These are phyloP conservation scores for Penicillium diatomitis DNA, from an alignment of 495 filamentous ascomycete species.

Conservation along the genomic window DNA sequence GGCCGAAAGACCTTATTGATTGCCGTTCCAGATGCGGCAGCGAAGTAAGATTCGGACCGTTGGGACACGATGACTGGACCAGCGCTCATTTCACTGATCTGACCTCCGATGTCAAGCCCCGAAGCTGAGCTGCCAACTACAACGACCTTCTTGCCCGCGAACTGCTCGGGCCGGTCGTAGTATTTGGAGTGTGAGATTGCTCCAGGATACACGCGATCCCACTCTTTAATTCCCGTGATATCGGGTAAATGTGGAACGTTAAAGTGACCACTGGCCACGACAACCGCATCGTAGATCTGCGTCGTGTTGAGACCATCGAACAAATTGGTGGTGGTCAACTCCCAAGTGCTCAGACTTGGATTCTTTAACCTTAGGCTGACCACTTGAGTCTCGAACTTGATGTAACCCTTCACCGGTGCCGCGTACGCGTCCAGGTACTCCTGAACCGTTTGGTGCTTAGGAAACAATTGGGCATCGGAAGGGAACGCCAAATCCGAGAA, in stretches of 20 bases:
- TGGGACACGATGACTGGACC: constrained; percentile 46
- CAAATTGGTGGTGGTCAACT: constrained; percentile 45
- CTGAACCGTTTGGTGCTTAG: constrained; percentile 54
- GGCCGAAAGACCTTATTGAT: constrained; percentile 44
- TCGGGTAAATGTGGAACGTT: constrained; percentile 60
- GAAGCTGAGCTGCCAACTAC: constrained; percentile 74
- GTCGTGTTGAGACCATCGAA: constrained; percentile 24
- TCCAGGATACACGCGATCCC: constrained; percentile 52
- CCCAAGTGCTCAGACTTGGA: constrained; percentile 33
- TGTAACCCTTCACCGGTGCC: constrained; percentile 44
- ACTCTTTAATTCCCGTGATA: constrained; percentile 45
- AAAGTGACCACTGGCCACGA: constrained; percentile 81
- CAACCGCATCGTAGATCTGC: constrained; percentile 58
- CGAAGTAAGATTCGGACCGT: constrained; percentile 33
- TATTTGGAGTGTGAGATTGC: constrained; percentile 73
- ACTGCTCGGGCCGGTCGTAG: constrained; percentile 55
- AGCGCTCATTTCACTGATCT: constrained; percentile 50
- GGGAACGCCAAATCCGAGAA: constrained; percentile 66
- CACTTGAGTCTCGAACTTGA: constrained; percentile 52
- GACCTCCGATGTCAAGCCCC: constrained; percentile 68
- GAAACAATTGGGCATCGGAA: constrained; percentile 58
- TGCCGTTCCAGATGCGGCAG: constrained; percentile 8
- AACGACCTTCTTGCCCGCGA: constrained; percentile 55
- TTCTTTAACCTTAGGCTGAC: constrained; percentile 31
- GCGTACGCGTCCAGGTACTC: constrained; percentile 70